Evolutionary conservation across 176 grass and related monocot genomes (phyloP).

Genomic region (Poa annua): DNA sequence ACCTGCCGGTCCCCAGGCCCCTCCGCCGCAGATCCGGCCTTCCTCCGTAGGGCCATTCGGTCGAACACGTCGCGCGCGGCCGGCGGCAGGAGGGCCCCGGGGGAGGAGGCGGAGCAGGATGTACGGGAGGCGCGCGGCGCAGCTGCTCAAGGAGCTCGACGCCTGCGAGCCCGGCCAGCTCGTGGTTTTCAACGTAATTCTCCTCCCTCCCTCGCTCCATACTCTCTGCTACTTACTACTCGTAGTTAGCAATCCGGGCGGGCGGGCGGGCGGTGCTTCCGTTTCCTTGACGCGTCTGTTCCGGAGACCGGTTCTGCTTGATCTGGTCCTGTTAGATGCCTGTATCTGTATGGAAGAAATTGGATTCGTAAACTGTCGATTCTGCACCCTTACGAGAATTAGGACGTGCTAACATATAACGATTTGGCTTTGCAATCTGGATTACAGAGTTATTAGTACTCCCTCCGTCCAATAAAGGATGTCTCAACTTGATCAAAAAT

Average conservation of each 20-base stretch:
- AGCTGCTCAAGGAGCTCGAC: slow-evolving; percentile 74
- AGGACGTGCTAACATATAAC: background rate
- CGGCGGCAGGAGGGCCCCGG: background rate
- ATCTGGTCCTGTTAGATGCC: background rate
- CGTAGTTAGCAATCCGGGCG: background rate
- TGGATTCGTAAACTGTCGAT: background rate
- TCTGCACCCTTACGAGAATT: background rate
- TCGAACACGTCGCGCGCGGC: slow-evolving; percentile 43
- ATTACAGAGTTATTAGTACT: too few relatives aligned
- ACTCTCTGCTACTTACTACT: background rate
- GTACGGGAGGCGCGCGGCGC: slow-evolving; percentile 76
- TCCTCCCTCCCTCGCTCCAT: background rate
- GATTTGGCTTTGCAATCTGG: background rate
- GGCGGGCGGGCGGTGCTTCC: background rate
- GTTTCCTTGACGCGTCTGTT: background rate
- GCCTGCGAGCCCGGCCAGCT: slow-evolving; percentile 81
- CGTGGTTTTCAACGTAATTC: slow-evolving; percentile 61
- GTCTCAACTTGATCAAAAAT: too few relatives aligned
- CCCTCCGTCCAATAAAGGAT: too few relatives aligned
- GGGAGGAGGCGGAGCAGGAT: slow-evolving; percentile 40
- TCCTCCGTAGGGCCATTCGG: slow-evolving; percentile 13
- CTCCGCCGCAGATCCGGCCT: background rate
- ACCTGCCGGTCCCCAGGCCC: background rate
- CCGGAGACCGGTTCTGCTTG: background rate
- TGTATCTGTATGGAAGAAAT: background rate